A percentile compares a stretch with the other conserved stretches of the same genome.
Evolutionary conservation across 352 stramenopile genomes (phyloP).

Genomic region (Phytophthora sojae): DNA sequence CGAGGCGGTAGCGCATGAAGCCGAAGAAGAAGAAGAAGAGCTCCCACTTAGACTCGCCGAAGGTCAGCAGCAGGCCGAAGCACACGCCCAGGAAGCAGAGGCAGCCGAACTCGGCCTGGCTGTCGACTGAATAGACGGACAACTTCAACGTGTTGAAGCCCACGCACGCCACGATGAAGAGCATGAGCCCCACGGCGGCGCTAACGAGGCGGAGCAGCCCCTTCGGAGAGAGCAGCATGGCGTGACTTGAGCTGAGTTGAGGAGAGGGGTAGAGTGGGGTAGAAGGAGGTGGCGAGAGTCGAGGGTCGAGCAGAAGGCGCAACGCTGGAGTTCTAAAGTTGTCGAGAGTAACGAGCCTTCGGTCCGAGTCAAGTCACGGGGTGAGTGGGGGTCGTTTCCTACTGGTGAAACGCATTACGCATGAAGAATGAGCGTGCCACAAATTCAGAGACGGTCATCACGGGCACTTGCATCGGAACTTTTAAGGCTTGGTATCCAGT

Average conservation of each 20-base stretch:
- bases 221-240: constrained; percentile 36
- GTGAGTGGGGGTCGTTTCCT: background rate
- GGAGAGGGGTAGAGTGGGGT: too few species aligned
- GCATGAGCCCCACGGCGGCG: constrained; percentile 35
- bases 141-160: constrained; percentile 59
- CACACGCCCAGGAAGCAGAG: constrained; percentile 77
- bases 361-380: too few species aligned
- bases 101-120: constrained; percentile 69
- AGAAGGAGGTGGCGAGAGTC: too few species aligned
- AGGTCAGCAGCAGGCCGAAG: constrained; percentile 65
- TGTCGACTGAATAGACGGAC: constrained; percentile 46
- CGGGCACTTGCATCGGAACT: background rate
- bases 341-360: background rate
- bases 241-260: too few species aligned
- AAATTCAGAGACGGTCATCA: background rate
- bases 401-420: background rate
- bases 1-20: constrained; percentile 80
- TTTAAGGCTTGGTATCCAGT: background rate
- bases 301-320: too few species aligned
- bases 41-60: constrained; percentile 70
- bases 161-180: constrained; percentile 56
- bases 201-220: constrained; percentile 50
- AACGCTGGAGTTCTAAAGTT: background rate
- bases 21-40: constrained; percentile 85
- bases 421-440: background rate